Evolutionary conservation across 495 filamentous ascomycete species (phyloP), one percentile per base, ranked within the genome.

Genomic region (Daldinia concentrica): DNA sequence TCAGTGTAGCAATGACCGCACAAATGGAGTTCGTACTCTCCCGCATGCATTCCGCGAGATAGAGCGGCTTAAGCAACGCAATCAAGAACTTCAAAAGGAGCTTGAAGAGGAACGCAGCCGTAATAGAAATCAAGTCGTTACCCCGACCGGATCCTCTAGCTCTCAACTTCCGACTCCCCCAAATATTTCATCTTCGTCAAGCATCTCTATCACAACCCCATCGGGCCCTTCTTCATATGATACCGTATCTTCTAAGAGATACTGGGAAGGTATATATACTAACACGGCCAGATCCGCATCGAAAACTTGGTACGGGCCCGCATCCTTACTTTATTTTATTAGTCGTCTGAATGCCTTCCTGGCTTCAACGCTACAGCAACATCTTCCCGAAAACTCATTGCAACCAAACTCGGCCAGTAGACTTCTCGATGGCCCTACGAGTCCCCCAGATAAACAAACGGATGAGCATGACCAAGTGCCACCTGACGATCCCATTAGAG

Each of bases 11-110:
- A 82, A 81, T 60, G 77, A 61, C 14, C 75, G 77, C 22, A 65
- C 69, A 36, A 63, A 57, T 24, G 77, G 81, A 58, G 62, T 74
- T 3, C 67, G 71, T 12, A 80, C 83, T 6, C 72, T 80, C 37
- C 74, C 80, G 19, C 79, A 79, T 19, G 82, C 82, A 9, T 73
- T 70, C 45, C 66, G 69, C 22, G 82, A 84, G 59, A 85, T 85
- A 48, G 82, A 84, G 17, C 74, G 75, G 11, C 69, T 86, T 41
- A 72, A 73, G 55, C 55, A 69, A 12, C 76, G 76, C 4, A 68
- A 84, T 45, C 64, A 80, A 32, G 79, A 84, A 60, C 71, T 83
- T 11, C 78, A 84, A 55, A 71, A 72, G 14, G 76, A 82, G 57
- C 64, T 82, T 0, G 52, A 79, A 26, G 64, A 64, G 30, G 67